A percentile compares a stretch with the other conserved stretches of the same genome.
These are phyloP conservation scores for Euphorbia corollata DNA, from an alignment of 441 rosid genomes.

Conservation along the genomic window DNA sequence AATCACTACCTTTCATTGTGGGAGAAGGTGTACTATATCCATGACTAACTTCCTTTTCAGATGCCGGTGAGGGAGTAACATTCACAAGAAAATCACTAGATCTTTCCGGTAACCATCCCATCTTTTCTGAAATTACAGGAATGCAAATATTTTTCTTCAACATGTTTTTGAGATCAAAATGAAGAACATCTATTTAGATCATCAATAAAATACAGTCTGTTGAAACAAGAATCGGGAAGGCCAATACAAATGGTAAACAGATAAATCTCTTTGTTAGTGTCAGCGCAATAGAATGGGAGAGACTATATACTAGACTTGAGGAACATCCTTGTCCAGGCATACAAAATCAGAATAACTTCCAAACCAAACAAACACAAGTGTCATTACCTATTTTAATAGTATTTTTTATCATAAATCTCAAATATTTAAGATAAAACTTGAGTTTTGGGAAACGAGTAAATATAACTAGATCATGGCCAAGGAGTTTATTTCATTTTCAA, in stretches of 20 bases:
- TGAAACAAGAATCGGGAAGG: not conserved
- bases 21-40: slow-evolving; percentile 19
- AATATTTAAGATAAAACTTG: not conserved
- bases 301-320: not conserved
- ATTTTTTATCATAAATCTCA: not conserved
- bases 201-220: slow-evolving; percentile 21
- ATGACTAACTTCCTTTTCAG: slow-evolving; percentile 20
- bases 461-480: not conserved
- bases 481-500: slow-evolving; percentile 1
- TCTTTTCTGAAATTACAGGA: slow-evolving; percentile 21
- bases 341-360: not conserved
- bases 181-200: slow-evolving; percentile 19
- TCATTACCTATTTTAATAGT: not conserved
- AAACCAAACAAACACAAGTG: not conserved
- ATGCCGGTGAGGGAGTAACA: slow-evolving; percentile 16
- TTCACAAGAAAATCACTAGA: slow-evolving; percentile 19
- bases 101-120: slow-evolving; percentile 6
- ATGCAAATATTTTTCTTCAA: slow-evolving; percentile 21
- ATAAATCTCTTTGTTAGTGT: not conserved
- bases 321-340: not conserved
- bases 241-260: not conserved
- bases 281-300: not conserved
- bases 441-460: not conserved
- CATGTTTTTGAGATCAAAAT: slow-evolving; percentile 23
- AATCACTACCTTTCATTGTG: slow-evolving; percentile 29